phyloP scores from a whole-genome alignment of 73 alveolate species.

The Paramecium pentaurelia region DNA sequence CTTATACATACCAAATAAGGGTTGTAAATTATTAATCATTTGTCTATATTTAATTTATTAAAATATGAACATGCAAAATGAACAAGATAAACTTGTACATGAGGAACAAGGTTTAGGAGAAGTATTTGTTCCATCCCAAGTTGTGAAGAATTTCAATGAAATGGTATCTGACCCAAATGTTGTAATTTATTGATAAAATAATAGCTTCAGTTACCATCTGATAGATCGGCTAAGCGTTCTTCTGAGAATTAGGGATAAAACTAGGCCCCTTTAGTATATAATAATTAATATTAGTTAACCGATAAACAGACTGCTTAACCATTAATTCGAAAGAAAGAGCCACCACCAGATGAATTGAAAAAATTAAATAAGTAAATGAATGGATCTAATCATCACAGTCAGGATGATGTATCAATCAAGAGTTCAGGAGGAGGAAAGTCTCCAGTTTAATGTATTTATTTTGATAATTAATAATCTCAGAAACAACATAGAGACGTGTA shows the following conservation, averaged over 20 bases:
- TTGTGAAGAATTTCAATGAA: neutral
- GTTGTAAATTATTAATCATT: slow-evolving; percentile 11
- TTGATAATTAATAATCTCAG: neutral
- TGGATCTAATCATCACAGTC: neutral
- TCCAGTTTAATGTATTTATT: neutral
- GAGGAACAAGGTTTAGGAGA: slow-evolving; percentile 3
- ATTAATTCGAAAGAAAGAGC: neutral
- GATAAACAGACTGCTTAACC: slow-evolving; percentile 26
- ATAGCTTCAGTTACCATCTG: slow-evolving; percentile 37
- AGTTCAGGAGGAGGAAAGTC: slow-evolving; percentile 8
- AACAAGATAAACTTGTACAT: neutral
- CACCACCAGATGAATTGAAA: neutral
- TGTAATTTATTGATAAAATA: neutral
- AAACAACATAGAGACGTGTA: neutral
- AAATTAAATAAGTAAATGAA: neutral
- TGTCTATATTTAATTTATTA: neutral
- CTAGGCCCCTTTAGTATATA: neutral
- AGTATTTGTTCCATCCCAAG: neutral
- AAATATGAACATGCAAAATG: neutral
- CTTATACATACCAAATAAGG: slow-evolving; percentile 26
- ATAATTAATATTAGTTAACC: neutral
- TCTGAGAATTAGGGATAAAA: neutral
- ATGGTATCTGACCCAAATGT: neutral
- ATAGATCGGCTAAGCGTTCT: neutral
- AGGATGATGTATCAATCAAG: neutral